Evolutionary conservation across 2,329 filamentous ascomycete genomes (phyloP), one percentile per base, ranked within the genome.

Genomic region (Cladosporium cucumerinum): DNA sequence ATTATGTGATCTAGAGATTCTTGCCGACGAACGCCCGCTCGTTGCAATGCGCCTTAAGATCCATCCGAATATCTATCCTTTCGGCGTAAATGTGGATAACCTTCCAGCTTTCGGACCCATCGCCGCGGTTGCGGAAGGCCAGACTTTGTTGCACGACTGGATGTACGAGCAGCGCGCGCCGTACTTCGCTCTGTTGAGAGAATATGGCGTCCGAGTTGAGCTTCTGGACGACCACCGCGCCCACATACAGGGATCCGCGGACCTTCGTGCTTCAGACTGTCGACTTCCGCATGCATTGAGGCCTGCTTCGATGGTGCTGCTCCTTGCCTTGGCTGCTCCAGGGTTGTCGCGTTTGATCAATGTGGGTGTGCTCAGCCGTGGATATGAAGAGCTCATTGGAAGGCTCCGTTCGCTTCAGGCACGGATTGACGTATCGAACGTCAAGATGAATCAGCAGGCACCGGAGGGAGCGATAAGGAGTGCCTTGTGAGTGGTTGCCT

Each of bases 1-100:
- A 4, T 21, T 61, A 11, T 52, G 58, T 14, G 58, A 61, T n/a
- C 30, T 61, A 6, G 43, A 61, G 10, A 23, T 61, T 12, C 23
- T n/a, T 1, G 46, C 21, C 16, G 8, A 34, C 5, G 12, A 34
- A 30, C 12, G 12, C 30, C 32, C 46, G 16, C 58, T 52, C 11
- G 25, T 7, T 11, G 43, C 58, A 14, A 30, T 12, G 18, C 14
- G 39, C 1, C 18, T 36, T 1, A 52, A 51, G n/a, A 52, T 61
- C 16, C 58, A 61, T 16, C 46, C 58, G 10, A 61, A 61, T 14
- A 61, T 61, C 46, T 61, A 61, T 26, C 58, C 58, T n/a, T 61
- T 39, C 30, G 57, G 57, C 11, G 12, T 60, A 2, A 60, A 60
- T 21, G 57, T 60, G 4, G 57, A 60, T 5, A 60, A 49, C 2